Conservation (phyloP, 345 rosid species). For the Lumnitzera littorea region DNA sequence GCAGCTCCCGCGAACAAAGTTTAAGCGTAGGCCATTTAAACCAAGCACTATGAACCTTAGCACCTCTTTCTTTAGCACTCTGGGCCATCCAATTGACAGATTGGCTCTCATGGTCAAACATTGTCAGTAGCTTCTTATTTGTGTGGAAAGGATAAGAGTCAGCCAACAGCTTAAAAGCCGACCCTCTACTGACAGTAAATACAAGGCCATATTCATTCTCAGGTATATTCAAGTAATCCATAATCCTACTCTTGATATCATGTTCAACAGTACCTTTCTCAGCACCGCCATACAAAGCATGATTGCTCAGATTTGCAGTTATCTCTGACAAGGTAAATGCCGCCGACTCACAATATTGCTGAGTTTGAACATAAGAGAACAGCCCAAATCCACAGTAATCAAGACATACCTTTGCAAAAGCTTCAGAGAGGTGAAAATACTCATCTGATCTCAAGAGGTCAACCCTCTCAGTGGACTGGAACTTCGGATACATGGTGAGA, state of each 20-base stretch:
- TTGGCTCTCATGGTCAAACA: slow-evolving; percentile 95
- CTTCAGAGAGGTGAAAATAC: slow-evolving; percentile 52
- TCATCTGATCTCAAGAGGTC: slow-evolving; percentile 65
- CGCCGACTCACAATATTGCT: slow-evolving; percentile 62
- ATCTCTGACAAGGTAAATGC: slow-evolving; percentile 75
- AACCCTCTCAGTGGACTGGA: slow-evolving; percentile 52
- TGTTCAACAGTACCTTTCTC: slow-evolving; percentile 72
- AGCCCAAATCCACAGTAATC: slow-evolving; percentile 92
- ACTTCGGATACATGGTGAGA: slow-evolving; percentile 76
- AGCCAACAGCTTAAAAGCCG: slow-evolving; percentile 74
- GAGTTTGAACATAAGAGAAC: slow-evolving; percentile 65
- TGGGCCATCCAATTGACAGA: slow-evolving; percentile 90
- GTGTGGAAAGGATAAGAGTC: slow-evolving; percentile 77
- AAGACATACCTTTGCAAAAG: slow-evolving; percentile 73
- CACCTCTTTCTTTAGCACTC: slow-evolving; percentile 80
- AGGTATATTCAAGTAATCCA: slow-evolving; percentile 83
- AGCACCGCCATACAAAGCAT: slow-evolving; percentile 75
- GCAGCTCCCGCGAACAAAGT: slow-evolving; percentile 75
- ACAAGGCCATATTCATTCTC: slow-evolving; percentile 82
- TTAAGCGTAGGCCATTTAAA: slow-evolving; percentile 84
- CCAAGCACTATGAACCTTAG: slow-evolving; percentile 77
- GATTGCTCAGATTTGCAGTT: slow-evolving; percentile 82
- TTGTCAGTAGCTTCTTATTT: slow-evolving; percentile 61
- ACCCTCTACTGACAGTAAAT: slow-evolving; percentile 85
- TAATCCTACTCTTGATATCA: slow-evolving; percentile 72